Evolutionary conservation across 352 stramenopile genomes (phyloP), one percentile per base, ranked within the genome.

Genomic region (Phytophthora parvispora): DNA sequence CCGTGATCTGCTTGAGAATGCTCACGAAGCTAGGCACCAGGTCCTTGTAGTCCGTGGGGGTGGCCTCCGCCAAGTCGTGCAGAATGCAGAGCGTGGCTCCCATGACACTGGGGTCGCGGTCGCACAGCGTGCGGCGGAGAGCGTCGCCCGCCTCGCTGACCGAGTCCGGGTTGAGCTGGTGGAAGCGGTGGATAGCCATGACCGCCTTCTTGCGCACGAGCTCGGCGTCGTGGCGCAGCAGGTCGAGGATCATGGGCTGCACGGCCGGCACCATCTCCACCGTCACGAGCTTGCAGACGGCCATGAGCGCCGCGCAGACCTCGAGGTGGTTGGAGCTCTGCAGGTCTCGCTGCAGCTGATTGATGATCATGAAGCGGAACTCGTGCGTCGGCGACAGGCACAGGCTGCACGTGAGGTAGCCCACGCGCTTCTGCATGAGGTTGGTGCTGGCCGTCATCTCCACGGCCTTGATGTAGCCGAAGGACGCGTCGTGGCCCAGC

Each of bases 331-430:
- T 98, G 32, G 85, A 90, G 36, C 85, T 96, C 73, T 97, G 87
- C 54, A 98, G 67, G 58, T 98, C 94, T 69, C 93, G 81, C 87
- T 99, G 98, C 79, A 99, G 92, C 84, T 99, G 98, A 82, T 99
- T 99, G 42, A 99, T 98, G 34, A 99, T 97, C 98, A 99, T 99
- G 87, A 99, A 99, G 59, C 98, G 92, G 79, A 99, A 99, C 82
- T 99, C 98, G 83, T 99, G 97, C 34, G 98, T 97, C 4, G 98
- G 98, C 20, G 93, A 97, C 20, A 99, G 87, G 77, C 97, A 99
- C 55, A 99, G 87, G 24, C 69, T 87, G 76, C 90, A 96, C 50
- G 98, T 97, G 31, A 99, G 80, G 80, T 99, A 99, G 7, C 97
- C 98, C 18, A 99, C 97, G 56, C 97, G 97, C 80, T 99, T 99